Evolutionary conservation across 2,329 filamentous ascomycete species (phyloP), one percentile per base, ranked within the genome.

Genomic region (Paradendryphiella salina): DNA sequence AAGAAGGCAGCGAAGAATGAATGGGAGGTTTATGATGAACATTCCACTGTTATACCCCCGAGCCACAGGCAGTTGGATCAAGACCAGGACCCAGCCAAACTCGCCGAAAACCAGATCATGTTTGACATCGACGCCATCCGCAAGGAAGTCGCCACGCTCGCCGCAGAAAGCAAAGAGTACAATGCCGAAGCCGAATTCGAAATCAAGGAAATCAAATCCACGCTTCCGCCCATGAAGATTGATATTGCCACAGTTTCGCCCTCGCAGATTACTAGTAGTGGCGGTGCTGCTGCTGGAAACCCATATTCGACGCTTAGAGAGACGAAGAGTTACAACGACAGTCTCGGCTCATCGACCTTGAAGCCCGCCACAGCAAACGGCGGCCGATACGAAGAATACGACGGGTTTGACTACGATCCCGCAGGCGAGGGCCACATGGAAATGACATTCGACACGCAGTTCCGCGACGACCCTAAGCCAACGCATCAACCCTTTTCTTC

Each of bases 81-180:
- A 33, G 76, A 75, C 48, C 75, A 75, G 7, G 79, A 82, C 47
- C 58, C 64, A 7, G 79, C 79, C 13, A 78, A 77, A 53, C 74
- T 78, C 7, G 77, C 78, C 4, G 80, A 85, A 83, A 62, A 77
- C 15, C 77, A 78, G 28, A 87, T 97, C 7, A 80, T 99, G 37
- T 99, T 99, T 65, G 94, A 99, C 65, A 85, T 99, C 38, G 94
- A 99, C 64, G 94, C 94, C 10, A 97, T 99, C 59, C 83, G 90
- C 40, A 69, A 63, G 21, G 78, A 80, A 59, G 76, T 77, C 11
- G 86, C 90, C 8, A 89, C 95, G 65, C 78, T 99, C 28, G 89
- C 89, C 21, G 84, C 83, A 40, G 88, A 93, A 56, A 79, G 80
- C 35, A 63, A 64, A 52, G 61, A 61, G 5, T 64, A 64, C 35